Conservation (phyloP, 805 yeast genomes). For the Sporopachydermia lactativora region DNA sequence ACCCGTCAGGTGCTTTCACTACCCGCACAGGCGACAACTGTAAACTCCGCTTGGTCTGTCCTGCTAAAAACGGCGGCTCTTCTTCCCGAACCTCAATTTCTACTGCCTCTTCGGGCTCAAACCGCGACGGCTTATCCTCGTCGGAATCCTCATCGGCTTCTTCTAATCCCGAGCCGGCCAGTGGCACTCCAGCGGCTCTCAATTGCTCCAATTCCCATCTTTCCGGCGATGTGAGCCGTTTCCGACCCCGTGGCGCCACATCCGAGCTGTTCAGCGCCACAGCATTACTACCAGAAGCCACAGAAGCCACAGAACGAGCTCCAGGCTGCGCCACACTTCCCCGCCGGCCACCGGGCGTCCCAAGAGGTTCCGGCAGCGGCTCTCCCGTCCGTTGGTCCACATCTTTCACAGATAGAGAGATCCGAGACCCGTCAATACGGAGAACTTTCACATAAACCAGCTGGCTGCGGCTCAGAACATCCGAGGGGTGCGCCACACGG, state of each 20-base stretch:
- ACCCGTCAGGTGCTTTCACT: slow-evolving; percentile 66
- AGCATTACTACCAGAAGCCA: slow-evolving; percentile 1
- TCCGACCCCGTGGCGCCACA: slow-evolving; percentile 11
- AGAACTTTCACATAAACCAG: slow-evolving; percentile 50
- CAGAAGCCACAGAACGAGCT: too few relatives aligned
- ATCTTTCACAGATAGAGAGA: slow-evolving; percentile 54
- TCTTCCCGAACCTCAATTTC: slow-evolving; percentile 62
- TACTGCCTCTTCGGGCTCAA: slow-evolving; percentile 32
- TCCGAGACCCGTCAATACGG: slow-evolving; percentile 25
- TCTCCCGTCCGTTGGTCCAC: slow-evolving; percentile 61
- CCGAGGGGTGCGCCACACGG: slow-evolving; percentile 43
- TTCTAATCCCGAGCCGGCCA: slow-evolving; percentile 54
- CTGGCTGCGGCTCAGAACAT: slow-evolving; percentile 41
- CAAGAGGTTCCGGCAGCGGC: slow-evolving; percentile 8
- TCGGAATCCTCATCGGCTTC: slow-evolving; percentile 23
- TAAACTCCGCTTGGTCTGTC: slow-evolving; percentile 28
- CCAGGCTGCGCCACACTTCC: neutral
- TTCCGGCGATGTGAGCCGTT: slow-evolving; percentile 69
- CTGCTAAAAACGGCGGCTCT: slow-evolving; percentile 61
- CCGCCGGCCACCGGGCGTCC: too few relatives aligned
- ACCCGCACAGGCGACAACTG: slow-evolving; percentile 38
- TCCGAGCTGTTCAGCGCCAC: neutral
- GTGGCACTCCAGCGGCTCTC: slow-evolving; percentile 63
- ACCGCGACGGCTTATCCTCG: slow-evolving; percentile 21
- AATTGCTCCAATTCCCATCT: slow-evolving; percentile 82